phyloP scores from a whole-genome alignment of 2,329 filamentous ascomycete species.

The Clathrospora elynae region DNA sequence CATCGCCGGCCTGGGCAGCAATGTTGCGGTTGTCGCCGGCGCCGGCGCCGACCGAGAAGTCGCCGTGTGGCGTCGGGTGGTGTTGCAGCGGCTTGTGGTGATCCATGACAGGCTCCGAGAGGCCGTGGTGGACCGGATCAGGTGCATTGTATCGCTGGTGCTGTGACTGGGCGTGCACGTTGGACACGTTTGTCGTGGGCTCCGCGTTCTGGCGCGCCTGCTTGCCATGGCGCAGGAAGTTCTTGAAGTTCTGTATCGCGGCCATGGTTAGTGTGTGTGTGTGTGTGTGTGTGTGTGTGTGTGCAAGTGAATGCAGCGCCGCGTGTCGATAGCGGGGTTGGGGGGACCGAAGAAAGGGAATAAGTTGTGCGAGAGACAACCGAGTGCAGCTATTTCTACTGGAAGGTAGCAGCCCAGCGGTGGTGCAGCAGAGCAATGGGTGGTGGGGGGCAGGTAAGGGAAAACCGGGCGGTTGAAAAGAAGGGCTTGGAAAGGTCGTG shows the following conservation, averaged over 20 bases:
- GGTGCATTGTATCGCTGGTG: conserved; percentile 58
- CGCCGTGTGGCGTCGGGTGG: conserved; percentile 56
- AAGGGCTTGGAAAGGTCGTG: conserved; percentile 36
- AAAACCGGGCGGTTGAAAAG: conserved; percentile 25
- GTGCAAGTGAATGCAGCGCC: conserved; percentile 17
- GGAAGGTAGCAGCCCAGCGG: conserved; percentile 14
- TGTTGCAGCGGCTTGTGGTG: conserved; percentile 59
- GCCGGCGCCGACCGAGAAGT: conserved; percentile 67
- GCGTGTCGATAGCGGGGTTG: conserved; percentile 27
- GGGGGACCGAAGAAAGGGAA: conserved; percentile 18
- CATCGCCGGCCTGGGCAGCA: conserved; percentile 69
- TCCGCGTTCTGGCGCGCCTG: conserved; percentile 76
- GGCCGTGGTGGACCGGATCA: conserved; percentile 60
- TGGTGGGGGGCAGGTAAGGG: conserved; percentile 17
- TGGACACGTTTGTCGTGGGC: conserved; percentile 66
- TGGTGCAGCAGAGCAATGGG: conserved; percentile 19
- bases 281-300: conserved; percentile 4
- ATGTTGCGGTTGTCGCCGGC: conserved; percentile 67
- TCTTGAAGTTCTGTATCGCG: conserved; percentile 93
- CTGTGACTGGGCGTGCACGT: conserved; percentile 64
- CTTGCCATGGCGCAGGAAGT: conserved; percentile 97
- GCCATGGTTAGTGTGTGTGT: conserved; percentile 56
- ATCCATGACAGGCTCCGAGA: conserved; percentile 63
- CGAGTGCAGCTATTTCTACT: conserved; percentile 25
- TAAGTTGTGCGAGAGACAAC: conserved; percentile 8